Evolutionary conservation across 2,329 filamentous ascomycete species (phyloP).

Genomic region (Alternaria postmessia): DNA sequence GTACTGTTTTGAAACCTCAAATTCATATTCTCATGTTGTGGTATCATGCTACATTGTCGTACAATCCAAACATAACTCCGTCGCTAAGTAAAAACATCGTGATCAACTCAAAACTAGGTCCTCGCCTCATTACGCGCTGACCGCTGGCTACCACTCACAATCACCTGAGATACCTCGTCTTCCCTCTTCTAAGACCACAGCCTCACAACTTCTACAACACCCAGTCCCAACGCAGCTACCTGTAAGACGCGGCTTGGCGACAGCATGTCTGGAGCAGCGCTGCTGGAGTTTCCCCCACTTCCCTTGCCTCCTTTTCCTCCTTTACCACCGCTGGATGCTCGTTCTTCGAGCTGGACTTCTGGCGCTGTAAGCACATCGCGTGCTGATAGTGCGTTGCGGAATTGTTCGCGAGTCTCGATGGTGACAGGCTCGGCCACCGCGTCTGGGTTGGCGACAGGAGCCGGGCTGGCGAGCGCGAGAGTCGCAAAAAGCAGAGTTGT

Average conservation of each 20-base stretch:
- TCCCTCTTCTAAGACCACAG: conserved; percentile 27
- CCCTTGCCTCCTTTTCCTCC: conserved; percentile 20
- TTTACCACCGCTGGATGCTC: conserved; percentile 7
- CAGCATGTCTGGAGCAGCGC: conserved; percentile 29
- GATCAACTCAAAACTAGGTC: background rate
- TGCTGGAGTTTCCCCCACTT: conserved; percentile 15
- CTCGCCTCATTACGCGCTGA: background rate
- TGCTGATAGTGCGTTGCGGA: conserved; percentile 13
- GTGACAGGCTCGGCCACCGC: conserved; percentile 9
- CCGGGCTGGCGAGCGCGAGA: conserved; percentile 39
- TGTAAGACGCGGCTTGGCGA: conserved; percentile 34
- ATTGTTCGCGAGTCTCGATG: conserved; percentile 13
- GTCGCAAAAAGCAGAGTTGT: conserved; percentile 35
- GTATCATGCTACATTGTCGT: background rate
- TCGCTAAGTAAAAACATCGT: background rate
- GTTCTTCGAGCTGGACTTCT: conserved; percentile 30
- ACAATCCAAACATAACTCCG: background rate
- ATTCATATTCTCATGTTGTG: background rate
- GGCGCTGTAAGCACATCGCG: conserved; percentile 21
- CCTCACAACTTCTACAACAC: conserved; percentile 32
- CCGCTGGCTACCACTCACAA: background rate
- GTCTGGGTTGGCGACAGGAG: conserved; percentile 30
- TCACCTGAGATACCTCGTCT: background rate
- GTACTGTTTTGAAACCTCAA: background rate
- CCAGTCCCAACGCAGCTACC: conserved; percentile 37